Base-by-base conservation (phyloP, 441 rosid genomes). In the Arabidopsis hybrid region DNA sequence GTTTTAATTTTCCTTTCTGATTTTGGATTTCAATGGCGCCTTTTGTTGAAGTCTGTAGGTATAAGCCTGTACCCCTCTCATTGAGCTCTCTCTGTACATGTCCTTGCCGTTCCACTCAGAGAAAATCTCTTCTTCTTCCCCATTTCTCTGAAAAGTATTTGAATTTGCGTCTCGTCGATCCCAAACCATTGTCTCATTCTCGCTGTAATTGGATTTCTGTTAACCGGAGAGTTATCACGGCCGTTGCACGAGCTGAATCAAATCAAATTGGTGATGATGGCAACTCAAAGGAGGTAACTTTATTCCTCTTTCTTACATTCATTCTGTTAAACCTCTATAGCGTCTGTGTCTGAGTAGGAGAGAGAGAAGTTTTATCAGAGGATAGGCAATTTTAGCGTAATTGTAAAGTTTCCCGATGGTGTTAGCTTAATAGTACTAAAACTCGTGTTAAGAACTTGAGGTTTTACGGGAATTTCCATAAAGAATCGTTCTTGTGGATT, bases 231-330 rank as follows among this genome's bases (percentile, higher is more conserved):
- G 7, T 85, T 56, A 65, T 87, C 67, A 69, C 80, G 4, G 93
- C 91, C 34, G 77, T 85, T 18, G 76, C 89, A 7, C 82, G 86
- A 52, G 76, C 86, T 60, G 91, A 90, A 72, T 71, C 81, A 9
- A 82, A 83, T 80, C 78, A 74, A 10, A 18, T 87, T 63, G 87
- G 80, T 35, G 84, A 69, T 9, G 73, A 85, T 46, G 79, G 53
- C 59, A 68, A 69, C 31, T 73, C 75, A 66, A 71, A 81, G 34
- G 78, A 85, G 89, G 87, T 85, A 67, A 42, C 67, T 74, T 74
- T 57, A 14, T 56, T 18, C 13, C 32, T 40, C 52, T 2, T 71
- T 32, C 18, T 43, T n/a, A n/a, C n/a, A n/a, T n/a, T n/a, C n/a
- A n/a, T n/a, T n/a, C n/a, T n/a, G n/a, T n/a, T n/a, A n/a, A n/a